Evolutionary conservation across 108 stramenopile species (phyloP).

Genomic region (Pseudonitzschia multiseries): DNA sequence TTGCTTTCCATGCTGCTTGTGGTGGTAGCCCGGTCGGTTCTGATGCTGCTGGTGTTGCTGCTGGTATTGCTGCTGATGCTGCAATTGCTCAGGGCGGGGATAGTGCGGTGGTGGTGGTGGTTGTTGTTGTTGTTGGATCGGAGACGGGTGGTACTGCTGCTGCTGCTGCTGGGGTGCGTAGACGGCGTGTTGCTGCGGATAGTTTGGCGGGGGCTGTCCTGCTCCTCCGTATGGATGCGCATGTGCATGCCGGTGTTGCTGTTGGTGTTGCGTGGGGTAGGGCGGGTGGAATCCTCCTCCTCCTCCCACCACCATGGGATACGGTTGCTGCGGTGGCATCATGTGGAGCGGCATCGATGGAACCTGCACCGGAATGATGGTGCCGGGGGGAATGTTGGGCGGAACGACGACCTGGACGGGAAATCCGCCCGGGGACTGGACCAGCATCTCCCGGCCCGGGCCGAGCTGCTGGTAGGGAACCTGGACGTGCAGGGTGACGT

Average conservation of each 20-base stretch:
- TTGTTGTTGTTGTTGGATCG: too few species aligned
- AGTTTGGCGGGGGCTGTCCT: too few species aligned
- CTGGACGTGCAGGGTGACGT: conserved; percentile 60
- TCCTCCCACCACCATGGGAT: too few species aligned
- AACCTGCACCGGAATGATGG: conserved; percentile 69
- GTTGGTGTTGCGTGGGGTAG: neutral
- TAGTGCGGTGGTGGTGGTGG: too few species aligned
- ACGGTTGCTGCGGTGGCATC: conserved; percentile 16
- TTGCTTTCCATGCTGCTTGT: neutral
- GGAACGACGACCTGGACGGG: conserved; percentile 59
- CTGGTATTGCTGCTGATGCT: conserved; percentile 3
- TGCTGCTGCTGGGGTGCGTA: too few species aligned
- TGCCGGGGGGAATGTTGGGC: conserved; percentile 57
- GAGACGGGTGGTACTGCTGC: too few species aligned
- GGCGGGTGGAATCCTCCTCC: too few species aligned
- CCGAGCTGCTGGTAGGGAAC: conserved; percentile 48
- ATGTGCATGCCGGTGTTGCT: too few species aligned
- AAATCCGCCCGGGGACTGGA: conserved; percentile 44
- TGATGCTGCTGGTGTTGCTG: conserved; percentile 9
- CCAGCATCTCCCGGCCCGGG: conserved; percentile 64
- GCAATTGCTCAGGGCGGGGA: too few species aligned
- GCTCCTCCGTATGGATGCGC: too few species aligned
- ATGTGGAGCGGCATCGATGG: conserved; percentile 45
- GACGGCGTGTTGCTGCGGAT: too few species aligned
- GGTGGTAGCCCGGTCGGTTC: neutral